These are phyloP conservation scores for Neofusicoccum ribis DNA, from an alignment of 2,329 filamentous ascomycete genomes.

Conservation along the genomic window DNA sequence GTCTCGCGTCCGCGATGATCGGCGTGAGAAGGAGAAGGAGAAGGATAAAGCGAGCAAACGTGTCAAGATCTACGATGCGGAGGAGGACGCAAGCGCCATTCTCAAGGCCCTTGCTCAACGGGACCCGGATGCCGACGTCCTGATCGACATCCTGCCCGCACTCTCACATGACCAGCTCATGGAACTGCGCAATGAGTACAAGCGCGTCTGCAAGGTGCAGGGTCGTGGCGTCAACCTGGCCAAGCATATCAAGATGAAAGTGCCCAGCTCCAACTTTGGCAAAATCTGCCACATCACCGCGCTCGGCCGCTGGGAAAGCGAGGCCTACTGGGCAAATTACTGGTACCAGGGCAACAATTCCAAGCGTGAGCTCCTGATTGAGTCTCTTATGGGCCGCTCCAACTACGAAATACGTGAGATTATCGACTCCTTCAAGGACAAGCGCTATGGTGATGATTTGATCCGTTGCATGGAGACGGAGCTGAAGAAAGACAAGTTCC, in stretches of 20 bases:
- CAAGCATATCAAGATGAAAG: constrained; percentile 73
- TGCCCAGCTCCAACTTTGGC: constrained; percentile 75
- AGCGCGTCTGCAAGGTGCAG: constrained; percentile 80
- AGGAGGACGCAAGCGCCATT: constrained; percentile 73
- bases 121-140: constrained; percentile 63
- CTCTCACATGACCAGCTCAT: constrained; percentile 86
- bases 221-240: constrained; percentile 80
- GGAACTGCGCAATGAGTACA: constrained; percentile 85
- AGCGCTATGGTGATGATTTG: constrained; percentile 83
- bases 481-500: constrained; percentile 94
- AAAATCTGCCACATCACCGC: constrained; percentile 91
- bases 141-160: constrained; percentile 81
- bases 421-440: constrained; percentile 86
- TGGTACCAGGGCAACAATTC: constrained; percentile 91
- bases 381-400: constrained; percentile 84
- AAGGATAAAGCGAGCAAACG: constrained; percentile 43
- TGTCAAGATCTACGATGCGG: constrained; percentile 80
- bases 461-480: constrained; percentile 87
- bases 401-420: constrained; percentile 87
- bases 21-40: constrained; percentile 48
- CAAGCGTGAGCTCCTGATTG: constrained; percentile 85
- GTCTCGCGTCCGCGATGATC: constrained; percentile 24
- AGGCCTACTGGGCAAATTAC: constrained; percentile 97
- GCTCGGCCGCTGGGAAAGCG: constrained; percentile 85
- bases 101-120: constrained; percentile 71